A percentile compares a stretch with the other conserved stretches of the same genome.
Evolutionary conservation across 2,329 filamentous ascomycete genomes (phyloP).

Genomic region (Stagonosporopsis tanaceti): DNA sequence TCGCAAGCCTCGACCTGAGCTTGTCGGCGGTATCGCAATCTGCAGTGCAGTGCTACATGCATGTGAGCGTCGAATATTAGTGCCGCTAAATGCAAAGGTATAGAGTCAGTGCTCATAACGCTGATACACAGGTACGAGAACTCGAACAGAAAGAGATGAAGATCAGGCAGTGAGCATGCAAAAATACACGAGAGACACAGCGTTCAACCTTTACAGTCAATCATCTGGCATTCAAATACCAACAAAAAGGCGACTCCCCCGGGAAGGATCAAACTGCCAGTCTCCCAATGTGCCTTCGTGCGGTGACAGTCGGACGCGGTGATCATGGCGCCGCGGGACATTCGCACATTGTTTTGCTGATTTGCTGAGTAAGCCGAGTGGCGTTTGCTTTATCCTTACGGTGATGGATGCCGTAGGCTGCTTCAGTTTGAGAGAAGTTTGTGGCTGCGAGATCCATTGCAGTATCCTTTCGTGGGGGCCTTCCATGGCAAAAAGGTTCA

Average conservation of each 20-base stretch:
- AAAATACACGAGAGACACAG: neutral
- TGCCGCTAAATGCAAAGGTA: no score
- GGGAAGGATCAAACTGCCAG: conserved; percentile 19
- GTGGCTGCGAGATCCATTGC: neutral
- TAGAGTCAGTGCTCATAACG: neutral
- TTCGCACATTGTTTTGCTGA: neutral
- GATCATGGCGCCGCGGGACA: conserved; percentile 13
- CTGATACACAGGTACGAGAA: neutral
- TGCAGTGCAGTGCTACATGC: no score
- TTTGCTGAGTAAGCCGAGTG: conserved; percentile 1
- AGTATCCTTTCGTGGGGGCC: neutral
- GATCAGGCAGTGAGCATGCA: no score
- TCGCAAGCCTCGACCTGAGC: no score
- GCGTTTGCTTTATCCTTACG: neutral
- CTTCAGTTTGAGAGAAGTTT: neutral
- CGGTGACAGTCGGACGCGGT: conserved; percentile 17
- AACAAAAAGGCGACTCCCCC: conserved; percentile 6
- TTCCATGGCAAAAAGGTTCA: no score
- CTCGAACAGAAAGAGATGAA: neutral
- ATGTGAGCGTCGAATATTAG: no score
- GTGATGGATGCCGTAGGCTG: no score
- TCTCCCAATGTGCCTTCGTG: conserved; percentile 14
- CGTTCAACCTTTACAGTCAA: neutral
- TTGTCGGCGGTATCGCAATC: no score
- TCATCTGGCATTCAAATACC: neutral